Percentiles rank a stretch among this genome's conserved stretches.
These are phyloP conservation scores for Epipyxis sp. DNA, from an alignment of 108 stramenopile genomes.

Conservation along the genomic window DNA sequence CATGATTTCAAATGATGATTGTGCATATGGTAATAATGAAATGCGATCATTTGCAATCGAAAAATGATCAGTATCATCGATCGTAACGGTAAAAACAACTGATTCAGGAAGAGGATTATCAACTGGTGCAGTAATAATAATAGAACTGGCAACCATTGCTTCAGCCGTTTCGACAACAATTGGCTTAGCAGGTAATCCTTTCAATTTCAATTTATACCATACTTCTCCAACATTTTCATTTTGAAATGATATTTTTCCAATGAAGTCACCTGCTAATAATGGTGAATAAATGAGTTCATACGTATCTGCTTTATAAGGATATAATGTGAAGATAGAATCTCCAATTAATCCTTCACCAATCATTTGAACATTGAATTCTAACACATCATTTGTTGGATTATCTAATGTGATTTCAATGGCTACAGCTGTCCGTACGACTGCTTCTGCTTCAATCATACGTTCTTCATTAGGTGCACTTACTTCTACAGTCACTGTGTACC, in stretches of 20 bases:
- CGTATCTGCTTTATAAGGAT: constrained; percentile 34
- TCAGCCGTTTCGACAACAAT: constrained; percentile 33
- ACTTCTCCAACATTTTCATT: constrained; percentile 57
- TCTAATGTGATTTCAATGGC: constrained; percentile 51
- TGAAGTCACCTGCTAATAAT: constrained; percentile 39
- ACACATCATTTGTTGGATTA: constrained; percentile 54
- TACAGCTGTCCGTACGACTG: constrained; percentile 48
- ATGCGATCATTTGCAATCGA: constrained; percentile 36
- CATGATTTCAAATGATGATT: constrained; percentile 15
- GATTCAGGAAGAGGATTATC: constrained; percentile 56
- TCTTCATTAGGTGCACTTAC: constrained; percentile 51
- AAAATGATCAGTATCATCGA: constrained; percentile 53
- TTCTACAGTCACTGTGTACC: constrained; percentile 57
- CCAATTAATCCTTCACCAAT: constrained; percentile 58
- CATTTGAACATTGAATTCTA: constrained; percentile 48
- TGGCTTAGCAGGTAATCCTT: constrained; percentile 48
- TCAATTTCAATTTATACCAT: constrained; percentile 58
- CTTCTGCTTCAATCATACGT: constrained; percentile 39
- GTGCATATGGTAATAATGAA: constrained; percentile 46
- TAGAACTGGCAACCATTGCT: constrained; percentile 43
- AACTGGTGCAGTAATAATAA: constrained; percentile 32
- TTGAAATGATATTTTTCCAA: constrained; percentile 51
- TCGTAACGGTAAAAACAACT: constrained; percentile 34
- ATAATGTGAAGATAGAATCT: constrained; percentile 42
- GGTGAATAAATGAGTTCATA: constrained; percentile 63